phyloP scores from a whole-genome alignment of 1,139 yeast species.

The Sugiyamaella xylanicola region DNA sequence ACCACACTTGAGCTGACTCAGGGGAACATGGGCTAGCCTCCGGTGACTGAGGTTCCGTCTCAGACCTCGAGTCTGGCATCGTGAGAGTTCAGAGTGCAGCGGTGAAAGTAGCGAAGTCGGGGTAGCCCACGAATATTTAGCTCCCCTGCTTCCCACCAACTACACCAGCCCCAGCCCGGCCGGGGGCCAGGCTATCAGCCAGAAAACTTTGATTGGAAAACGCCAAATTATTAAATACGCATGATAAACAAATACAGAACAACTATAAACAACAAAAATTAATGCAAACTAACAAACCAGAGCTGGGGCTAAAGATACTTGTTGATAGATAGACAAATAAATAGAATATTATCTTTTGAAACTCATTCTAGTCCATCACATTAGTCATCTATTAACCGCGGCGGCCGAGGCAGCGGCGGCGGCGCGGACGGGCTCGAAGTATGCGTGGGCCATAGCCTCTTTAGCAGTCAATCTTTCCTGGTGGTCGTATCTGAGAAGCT shows the following conservation, averaged over 20 bases:
- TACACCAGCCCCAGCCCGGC: no score
- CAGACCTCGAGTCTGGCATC: no score
- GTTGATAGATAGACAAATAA: not conserved
- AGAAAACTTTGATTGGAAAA: no score
- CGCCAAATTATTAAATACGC: slow-evolving; percentile 10
- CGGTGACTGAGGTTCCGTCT: no score
- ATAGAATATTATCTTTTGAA: not conserved
- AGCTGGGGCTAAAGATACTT: not conserved
- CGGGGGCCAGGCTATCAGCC: no score
- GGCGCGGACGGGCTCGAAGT: slow-evolving; percentile 50
- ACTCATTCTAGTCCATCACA: not conserved
- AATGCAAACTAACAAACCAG: slow-evolving; percentile 3
- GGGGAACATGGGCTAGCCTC: no score
- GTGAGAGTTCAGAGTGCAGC: no score
- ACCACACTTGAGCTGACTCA: no score
- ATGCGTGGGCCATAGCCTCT: slow-evolving; percentile 91
- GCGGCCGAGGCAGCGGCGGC: slow-evolving; percentile 13
- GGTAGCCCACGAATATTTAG: no score
- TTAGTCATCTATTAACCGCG: not conserved
- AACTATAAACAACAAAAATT: slow-evolving; percentile 4
- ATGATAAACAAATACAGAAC: slow-evolving; percentile 5
- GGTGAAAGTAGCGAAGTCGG: no score
- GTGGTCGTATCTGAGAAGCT: slow-evolving; percentile 85
- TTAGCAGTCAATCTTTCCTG: slow-evolving; percentile 91
- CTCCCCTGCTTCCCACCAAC: no score